phyloP scores from a whole-genome alignment of 129 eudicot species.

The Tanacetum coccineum region DNA sequence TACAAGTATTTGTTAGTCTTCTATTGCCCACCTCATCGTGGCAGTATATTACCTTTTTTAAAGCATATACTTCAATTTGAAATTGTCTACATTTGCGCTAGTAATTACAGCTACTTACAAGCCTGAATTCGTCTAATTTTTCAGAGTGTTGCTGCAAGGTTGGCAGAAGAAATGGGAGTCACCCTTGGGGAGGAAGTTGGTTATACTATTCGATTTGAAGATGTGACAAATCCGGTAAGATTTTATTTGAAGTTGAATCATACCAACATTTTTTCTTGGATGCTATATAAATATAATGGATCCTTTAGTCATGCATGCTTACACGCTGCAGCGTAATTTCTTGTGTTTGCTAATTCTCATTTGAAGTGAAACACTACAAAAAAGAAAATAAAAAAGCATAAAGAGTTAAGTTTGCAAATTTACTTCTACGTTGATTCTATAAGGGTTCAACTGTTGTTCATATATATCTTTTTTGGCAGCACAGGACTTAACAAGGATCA shows the following conservation, averaged over 20 bases:
- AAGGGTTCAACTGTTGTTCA: conserved; percentile 26
- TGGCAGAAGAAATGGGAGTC: conserved; percentile 96
- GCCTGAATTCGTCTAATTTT: conserved; percentile 2
- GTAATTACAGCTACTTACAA: background rate
- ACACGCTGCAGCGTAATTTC: too few species aligned
- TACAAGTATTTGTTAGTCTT: too few species aligned
- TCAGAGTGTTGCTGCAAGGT: conserved; percentile 88
- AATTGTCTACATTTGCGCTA: too few species aligned
- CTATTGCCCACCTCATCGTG: too few species aligned
- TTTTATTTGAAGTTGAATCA: conserved; percentile 6
- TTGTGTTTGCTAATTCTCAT: too few species aligned
- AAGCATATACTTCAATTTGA: background rate
- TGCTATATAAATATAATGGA: background rate
- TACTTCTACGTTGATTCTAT: conserved; percentile 11
- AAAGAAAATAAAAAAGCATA: background rate
- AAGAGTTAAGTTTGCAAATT: background rate
- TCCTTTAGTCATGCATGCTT: too few species aligned
- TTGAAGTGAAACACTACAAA: background rate
- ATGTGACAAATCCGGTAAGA: conserved; percentile 65
- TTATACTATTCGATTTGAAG: conserved; percentile 91
- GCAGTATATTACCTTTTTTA: background rate
- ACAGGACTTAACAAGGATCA: conserved; percentile 86
- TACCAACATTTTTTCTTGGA: too few species aligned
- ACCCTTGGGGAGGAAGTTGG: conserved; percentile 97
- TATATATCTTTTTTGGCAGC: conserved; percentile 33